Evolutionary conservation across 257 asterid genomes (phyloP), one percentile per base, ranked within the genome.

Genomic region (Solanum clarkiae): DNA sequence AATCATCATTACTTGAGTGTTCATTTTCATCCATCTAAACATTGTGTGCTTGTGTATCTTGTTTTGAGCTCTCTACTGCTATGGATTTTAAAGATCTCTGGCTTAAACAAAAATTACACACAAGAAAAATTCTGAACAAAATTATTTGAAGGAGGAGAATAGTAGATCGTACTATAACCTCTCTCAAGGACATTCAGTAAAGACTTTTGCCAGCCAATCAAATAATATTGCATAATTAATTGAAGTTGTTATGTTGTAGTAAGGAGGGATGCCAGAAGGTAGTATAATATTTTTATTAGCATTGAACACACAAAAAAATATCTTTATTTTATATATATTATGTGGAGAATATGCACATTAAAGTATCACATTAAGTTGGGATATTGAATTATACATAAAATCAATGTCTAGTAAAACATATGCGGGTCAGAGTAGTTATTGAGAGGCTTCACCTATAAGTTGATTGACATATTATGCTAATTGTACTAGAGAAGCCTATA

Each of bases 1-100:
- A 94, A 26, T 95, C 96, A 54, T 93, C 95, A 32, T 91, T 93
- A 36, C 93, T 91, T 10, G 87, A 89, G 84, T 85, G 70, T 86
- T 89, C 93, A 10, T 79, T 89, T 17, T 88, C 85, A 45, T 86
- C 86, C 8, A 63, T 26, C 10, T 63, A 18, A 4, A 4, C 45
- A 5, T 85, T 80, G 60, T 8, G 88, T 40, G 22, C 59, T 87
- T 79, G 71, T 5, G 42, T 24, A 65, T 54, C 87, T 80, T 80
- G 90, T 85, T 80, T 84, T 6, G 90, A 69, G 71, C 54, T 84
- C 72, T 86, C 92, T 55, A n/a, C 65, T 57, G 84, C 15, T 17
- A 66, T 13, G 18, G 92, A 86, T 32, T 86, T 84, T 92, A 89
- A 95, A 95, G n/a, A 88, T 66, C 85, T 92, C 94, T 13, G 97